phyloP scores from a whole-genome alignment of 768 basidiomycete species.

The Porphyrellus cyaneotinctus region DNA sequence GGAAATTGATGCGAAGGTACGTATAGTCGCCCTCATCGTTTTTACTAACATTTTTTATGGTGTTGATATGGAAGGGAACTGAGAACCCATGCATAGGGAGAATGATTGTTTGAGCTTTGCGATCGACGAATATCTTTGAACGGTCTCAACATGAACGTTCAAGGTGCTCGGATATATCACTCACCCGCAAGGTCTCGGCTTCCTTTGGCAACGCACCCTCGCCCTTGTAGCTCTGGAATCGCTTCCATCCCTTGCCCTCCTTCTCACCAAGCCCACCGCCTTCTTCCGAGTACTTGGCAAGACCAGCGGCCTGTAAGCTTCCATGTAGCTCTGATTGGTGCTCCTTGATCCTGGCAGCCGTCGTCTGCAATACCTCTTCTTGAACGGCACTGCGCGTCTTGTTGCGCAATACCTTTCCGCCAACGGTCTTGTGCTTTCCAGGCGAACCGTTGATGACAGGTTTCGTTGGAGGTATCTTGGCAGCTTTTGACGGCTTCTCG shows the following conservation, averaged over 20 bases:
- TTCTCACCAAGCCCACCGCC: conserved; percentile 71
- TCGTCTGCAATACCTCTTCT: conserved; percentile 77
- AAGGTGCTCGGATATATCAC: conserved; percentile 22
- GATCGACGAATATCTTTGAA: conserved; percentile 81
- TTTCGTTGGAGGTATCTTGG: conserved; percentile 49
- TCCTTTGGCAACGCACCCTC: conserved; percentile 88
- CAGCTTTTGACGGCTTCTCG: conserved; percentile 51
- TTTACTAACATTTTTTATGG: conserved; percentile 97
- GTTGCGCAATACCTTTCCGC: conserved; percentile 82
- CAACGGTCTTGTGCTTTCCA: conserved; percentile 68
- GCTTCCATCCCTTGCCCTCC: conserved; percentile 91
- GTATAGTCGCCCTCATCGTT: conserved; percentile 95
- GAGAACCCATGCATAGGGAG: conserved; percentile 93
- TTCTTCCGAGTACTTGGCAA: conserved; percentile 80
- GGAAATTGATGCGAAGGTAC: conserved; percentile 94
- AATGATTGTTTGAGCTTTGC: conserved; percentile 84
- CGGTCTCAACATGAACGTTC: conserved; percentile 7
- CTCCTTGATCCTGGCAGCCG: conserved; percentile 72
- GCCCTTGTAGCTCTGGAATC: conserved; percentile 95
- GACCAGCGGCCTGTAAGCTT: conserved; percentile 70
- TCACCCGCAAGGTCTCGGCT: conserved; percentile 72
- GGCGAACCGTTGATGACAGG: conserved; percentile 63
- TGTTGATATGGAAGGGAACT: conserved; percentile 97
- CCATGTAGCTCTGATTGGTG: conserved; percentile 85
- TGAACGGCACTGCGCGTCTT: conserved; percentile 87